Conservation (phyloP, 2,329 filamentous ascomycete species). For the Epichloe festucae region DNA sequence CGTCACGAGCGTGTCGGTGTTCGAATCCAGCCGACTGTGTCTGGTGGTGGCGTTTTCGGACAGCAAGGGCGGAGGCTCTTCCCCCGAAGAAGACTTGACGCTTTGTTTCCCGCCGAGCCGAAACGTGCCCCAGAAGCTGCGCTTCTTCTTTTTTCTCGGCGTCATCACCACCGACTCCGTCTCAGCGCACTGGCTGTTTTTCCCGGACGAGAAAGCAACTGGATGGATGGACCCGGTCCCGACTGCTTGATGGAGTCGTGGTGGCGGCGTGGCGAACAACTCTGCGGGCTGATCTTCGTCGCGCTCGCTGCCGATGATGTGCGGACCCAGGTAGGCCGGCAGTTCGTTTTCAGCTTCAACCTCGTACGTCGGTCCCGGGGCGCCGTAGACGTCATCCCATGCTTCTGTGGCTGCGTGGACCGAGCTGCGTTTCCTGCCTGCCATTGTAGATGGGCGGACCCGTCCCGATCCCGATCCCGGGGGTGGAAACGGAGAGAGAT, state of each 20-base stretch:
- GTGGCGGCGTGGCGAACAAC: background rate
- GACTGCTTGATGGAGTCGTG: background rate
- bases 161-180: background rate
- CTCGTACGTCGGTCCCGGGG: background rate
- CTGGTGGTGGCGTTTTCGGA: background rate
- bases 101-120: background rate
- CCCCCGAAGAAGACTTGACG: background rate
- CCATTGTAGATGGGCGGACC: background rate
- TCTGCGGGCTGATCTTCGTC: constrained; percentile 1
- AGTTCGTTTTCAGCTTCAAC: background rate
- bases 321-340: constrained; percentile 2
- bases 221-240: background rate
- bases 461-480: background rate
- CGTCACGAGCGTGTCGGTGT: background rate
- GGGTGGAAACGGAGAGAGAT: background rate
- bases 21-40: background rate
- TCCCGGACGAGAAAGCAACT: background rate
- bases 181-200: background rate
- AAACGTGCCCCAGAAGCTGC: constrained; percentile 1
- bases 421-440: background rate
- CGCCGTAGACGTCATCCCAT: background rate
- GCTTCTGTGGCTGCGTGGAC: background rate
- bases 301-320: constrained; percentile 2
- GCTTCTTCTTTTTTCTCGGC: background rate
- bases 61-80: background rate